Percentiles rank a stretch among this genome's conserved stretches.
phyloP scores from a whole-genome alignment of 192 early-diverging fungal species.

The Diversispora eburnea region DNA sequence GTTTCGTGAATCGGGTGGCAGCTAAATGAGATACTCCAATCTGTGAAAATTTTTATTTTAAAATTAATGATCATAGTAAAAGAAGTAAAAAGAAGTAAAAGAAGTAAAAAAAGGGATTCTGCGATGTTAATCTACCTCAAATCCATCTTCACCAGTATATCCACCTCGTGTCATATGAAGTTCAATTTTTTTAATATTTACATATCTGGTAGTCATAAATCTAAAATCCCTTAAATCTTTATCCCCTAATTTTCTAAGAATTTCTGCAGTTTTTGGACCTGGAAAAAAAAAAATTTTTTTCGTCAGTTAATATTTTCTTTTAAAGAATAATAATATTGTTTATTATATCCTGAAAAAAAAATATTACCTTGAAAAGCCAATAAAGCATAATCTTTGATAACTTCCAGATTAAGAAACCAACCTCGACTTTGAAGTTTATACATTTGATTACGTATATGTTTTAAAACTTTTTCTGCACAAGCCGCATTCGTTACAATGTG shows the following conservation, averaged over 20 bases:
- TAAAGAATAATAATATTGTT: background rate
- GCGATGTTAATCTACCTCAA: slow-evolving; percentile 62
- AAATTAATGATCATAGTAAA: background rate
- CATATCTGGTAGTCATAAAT: slow-evolving; percentile 81
- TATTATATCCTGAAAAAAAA: slow-evolving; percentile 6
- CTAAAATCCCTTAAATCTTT: slow-evolving; percentile 66
- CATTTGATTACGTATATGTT: slow-evolving; percentile 80
- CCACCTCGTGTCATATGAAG: slow-evolving; percentile 92
- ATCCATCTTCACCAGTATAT: slow-evolving; percentile 99
- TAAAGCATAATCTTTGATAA: slow-evolving; percentile 82
- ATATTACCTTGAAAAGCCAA: slow-evolving; percentile 90
- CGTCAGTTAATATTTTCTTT: background rate
- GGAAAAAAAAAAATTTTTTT: background rate
- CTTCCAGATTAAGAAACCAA: slow-evolving; percentile 82
- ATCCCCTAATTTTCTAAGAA: slow-evolving; percentile 57
- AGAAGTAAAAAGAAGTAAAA: background rate
- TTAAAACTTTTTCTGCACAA: slow-evolving; percentile 94
- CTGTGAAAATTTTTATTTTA: slow-evolving; percentile 28
- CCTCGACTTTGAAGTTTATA: slow-evolving; percentile 80
- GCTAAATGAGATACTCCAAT: slow-evolving; percentile 81
- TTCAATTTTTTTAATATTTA: slow-evolving; percentile 72
- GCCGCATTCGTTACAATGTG: slow-evolving; percentile 97
- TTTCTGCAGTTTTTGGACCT: slow-evolving; percentile 73
- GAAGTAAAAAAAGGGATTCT: background rate
- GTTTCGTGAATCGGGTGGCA: slow-evolving; percentile 62